phyloP scores from a whole-genome alignment of 2,329 filamentous ascomycete genomes.

The Aureobasidium sp. region DNA sequence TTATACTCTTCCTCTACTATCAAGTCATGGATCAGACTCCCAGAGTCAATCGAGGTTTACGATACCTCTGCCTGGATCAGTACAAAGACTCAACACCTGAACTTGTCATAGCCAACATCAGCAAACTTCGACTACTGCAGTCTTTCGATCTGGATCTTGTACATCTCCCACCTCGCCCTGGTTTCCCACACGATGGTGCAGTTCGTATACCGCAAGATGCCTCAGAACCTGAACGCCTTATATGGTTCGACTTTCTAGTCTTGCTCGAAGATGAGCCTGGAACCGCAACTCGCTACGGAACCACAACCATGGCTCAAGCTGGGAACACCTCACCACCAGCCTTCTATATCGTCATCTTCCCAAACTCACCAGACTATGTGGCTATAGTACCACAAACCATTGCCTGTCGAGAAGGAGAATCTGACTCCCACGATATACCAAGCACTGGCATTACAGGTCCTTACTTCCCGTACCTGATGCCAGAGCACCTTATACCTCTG shows the following conservation, averaged over 20 bases:
- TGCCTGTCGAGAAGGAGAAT: not conserved
- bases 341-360: slow-evolving; percentile 7
- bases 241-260: slow-evolving; percentile 7
- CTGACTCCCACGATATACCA: not conserved
- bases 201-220: not conserved
- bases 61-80: not conserved
- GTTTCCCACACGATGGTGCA: not conserved
- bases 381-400: not conserved
- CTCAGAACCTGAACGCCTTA: not conserved
- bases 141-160: not conserved
- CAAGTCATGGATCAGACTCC: not conserved
- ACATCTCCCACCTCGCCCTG: not conserved
- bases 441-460: not conserved
- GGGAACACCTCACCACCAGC: not conserved
- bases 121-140: not conserved
- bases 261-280: not conserved
- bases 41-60: slow-evolving; percentile 1
- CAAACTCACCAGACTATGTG: not conserved
- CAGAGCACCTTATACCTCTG: not conserved
- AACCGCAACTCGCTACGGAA: not conserved
- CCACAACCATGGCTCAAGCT: not conserved
- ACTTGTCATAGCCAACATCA: not conserved
- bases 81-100: not conserved
- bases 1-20: not conserved
- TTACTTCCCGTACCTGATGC: slow-evolving; percentile 1